Evolutionary conservation across 2,329 filamentous ascomycete species (phyloP).

Genomic region (Fusarium sublunatum): DNA sequence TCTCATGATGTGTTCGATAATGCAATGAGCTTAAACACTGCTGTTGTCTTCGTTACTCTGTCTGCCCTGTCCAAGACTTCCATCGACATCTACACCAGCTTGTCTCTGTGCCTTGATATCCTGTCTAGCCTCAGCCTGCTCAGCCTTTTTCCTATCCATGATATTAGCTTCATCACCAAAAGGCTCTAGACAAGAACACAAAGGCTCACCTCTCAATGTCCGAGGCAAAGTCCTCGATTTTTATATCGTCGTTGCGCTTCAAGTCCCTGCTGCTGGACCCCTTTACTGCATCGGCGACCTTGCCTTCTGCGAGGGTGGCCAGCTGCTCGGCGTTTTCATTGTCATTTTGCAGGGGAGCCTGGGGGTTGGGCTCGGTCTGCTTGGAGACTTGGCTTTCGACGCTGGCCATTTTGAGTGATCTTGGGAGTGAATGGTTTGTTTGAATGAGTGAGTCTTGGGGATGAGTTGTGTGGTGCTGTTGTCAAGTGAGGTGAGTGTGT

Average conservation of each 20-base stretch:
- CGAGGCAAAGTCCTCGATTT: slow-evolving; percentile 36
- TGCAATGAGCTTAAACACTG: slow-evolving; percentile 12
- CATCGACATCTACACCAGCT: slow-evolving; percentile 37
- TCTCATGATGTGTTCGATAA: too few species aligned
- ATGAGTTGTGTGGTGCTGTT: background rate
- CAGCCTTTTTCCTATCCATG: slow-evolving; percentile 31
- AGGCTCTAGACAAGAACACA: background rate
- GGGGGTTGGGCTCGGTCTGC: background rate
- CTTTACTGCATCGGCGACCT: slow-evolving; percentile 39
- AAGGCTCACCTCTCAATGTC: slow-evolving; percentile 31
- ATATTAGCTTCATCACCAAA: slow-evolving; percentile 3
- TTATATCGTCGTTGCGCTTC: slow-evolving; percentile 30
- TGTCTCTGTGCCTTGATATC: slow-evolving; percentile 33
- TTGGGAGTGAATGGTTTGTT: background rate
- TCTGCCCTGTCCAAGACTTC: slow-evolving; percentile 31
- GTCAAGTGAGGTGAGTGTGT: background rate
- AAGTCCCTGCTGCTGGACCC: slow-evolving; percentile 28
- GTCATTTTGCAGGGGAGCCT: slow-evolving; percentile 25
- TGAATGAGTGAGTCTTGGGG: background rate
- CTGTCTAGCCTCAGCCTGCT: slow-evolving; percentile 36
- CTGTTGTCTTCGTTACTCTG: slow-evolving; percentile 29
- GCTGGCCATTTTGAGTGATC: slow-evolving; percentile 13
- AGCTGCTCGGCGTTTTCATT: slow-evolving; percentile 41
- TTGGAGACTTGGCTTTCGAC: slow-evolving; percentile 25
- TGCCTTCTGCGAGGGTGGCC: slow-evolving; percentile 38